These are phyloP conservation scores for Pseudozyma thailandica DNA, from an alignment of 1,284 basidiomycete genomes.

Conservation along the genomic window DNA sequence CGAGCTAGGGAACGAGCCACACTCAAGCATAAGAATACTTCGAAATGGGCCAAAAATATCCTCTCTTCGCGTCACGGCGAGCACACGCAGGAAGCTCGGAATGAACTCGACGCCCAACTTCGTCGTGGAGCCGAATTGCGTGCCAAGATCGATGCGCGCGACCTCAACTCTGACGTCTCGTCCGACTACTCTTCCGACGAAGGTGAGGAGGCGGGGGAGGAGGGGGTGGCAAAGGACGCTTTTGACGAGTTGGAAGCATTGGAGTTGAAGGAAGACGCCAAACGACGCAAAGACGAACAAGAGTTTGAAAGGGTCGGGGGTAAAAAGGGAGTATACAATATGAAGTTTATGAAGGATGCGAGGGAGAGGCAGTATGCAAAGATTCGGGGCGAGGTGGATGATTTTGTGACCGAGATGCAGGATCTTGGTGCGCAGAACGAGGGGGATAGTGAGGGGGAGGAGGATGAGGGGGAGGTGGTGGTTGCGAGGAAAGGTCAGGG, in stretches of 20 bases:
- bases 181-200: slow-evolving; percentile 19
- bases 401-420: slow-evolving; percentile 51
- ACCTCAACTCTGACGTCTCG: slow-evolving; percentile 39
- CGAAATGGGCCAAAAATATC: slow-evolving; percentile 65
- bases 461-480: slow-evolving; percentile 19
- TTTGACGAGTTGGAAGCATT: slow-evolving; percentile 59
- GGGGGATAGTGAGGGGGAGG: slow-evolving; percentile 20
- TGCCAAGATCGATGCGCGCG: slow-evolving; percentile 53
- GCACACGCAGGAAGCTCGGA: slow-evolving; percentile 51
- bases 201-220: slow-evolving; percentile 1
- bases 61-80: slow-evolving; percentile 42
- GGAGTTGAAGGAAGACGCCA: slow-evolving; percentile 39
- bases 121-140: slow-evolving; percentile 51
- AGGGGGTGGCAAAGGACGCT: slow-evolving; percentile 20
- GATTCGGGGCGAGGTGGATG: slow-evolving; percentile 50
- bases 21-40: slow-evolving; percentile 67
- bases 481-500: slow-evolving; percentile 2
- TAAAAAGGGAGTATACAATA: slow-evolving; percentile 60
- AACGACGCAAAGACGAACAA: slow-evolving; percentile 34
- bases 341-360: slow-evolving; percentile 69
- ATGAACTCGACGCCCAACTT: slow-evolving; percentile 62
- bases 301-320: slow-evolving; percentile 47
- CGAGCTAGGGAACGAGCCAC: slow-evolving; percentile 64
- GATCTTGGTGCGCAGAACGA: slow-evolving; percentile 23
- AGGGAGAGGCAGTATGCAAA: slow-evolving; percentile 51